These are phyloP conservation scores for Debaryomycetaceae sp. DNA, from an alignment of 1,139 yeast genomes.

Conservation along the genomic window DNA sequence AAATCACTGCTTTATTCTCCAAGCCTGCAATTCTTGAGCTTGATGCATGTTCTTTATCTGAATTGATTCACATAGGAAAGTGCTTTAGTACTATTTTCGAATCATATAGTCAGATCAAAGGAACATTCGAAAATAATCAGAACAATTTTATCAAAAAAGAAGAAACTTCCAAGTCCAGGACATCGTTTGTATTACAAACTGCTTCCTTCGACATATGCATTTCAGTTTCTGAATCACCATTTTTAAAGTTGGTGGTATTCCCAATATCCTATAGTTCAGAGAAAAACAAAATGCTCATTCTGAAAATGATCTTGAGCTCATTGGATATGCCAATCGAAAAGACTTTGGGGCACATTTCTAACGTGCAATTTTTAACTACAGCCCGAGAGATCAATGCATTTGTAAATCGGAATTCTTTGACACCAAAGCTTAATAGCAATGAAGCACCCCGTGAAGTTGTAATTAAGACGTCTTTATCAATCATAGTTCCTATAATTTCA, in stretches of 20 bases:
- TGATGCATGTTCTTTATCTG: slow-evolving; percentile 13
- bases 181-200: slow-evolving; percentile 31
- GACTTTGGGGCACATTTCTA: slow-evolving; percentile 18
- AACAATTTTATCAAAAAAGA: neutral
- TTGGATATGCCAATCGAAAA: slow-evolving; percentile 8
- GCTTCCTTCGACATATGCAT: slow-evolving; percentile 21
- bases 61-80: neutral
- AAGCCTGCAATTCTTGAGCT: slow-evolving; percentile 38
- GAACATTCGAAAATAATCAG: neutral
- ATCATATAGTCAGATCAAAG: neutral
- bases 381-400: slow-evolving; percentile 24
- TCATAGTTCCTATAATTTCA: slow-evolving; percentile 17
- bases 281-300: slow-evolving; percentile 27
- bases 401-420: slow-evolving; percentile 12
- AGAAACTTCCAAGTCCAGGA: neutral
- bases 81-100: neutral
- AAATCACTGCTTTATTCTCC: slow-evolving; percentile 44
- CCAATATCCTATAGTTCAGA: slow-evolving; percentile 39
- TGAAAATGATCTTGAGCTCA: slow-evolving; percentile 22
- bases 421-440: slow-evolving; percentile 9
- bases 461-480: slow-evolving; percentile 16
- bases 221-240: slow-evolving; percentile 8
- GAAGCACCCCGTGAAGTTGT: slow-evolving; percentile 19
- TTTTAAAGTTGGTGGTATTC: slow-evolving; percentile 20
- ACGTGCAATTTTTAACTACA: slow-evolving; percentile 17